Evolutionary conservation across 108 stramenopile species (phyloP).

Genomic region (Stephanodiscus minutulus): DNA sequence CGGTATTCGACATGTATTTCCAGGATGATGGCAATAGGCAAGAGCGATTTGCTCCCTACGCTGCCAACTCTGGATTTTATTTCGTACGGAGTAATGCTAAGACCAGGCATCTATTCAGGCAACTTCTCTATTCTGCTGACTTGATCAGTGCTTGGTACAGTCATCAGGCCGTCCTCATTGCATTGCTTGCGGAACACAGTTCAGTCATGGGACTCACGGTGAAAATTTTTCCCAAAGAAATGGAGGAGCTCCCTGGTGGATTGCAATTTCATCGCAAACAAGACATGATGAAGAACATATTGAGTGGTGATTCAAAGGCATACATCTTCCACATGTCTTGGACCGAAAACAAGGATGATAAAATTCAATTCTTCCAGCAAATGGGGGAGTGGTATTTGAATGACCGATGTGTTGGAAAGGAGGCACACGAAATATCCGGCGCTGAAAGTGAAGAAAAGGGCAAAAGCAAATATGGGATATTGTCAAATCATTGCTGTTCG

Average conservation of each 20-base stretch:
- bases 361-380: constrained; percentile 72
- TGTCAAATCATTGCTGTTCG: constrained; percentile 61
- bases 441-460: neutral
- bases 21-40: constrained; percentile 54
- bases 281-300: constrained; percentile 50
- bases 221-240: constrained; percentile 65
- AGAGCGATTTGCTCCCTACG: constrained; percentile 65
- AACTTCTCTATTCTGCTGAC: constrained; percentile 60
- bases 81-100: constrained; percentile 66
- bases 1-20: constrained; percentile 46
- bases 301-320: constrained; percentile 34
- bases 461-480: constrained; percentile 8
- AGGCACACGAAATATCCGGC: constrained; percentile 17
- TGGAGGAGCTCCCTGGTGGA: constrained; percentile 59
- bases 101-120: constrained; percentile 64
- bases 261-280: constrained; percentile 51
- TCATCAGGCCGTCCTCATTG: constrained; percentile 75
- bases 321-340: constrained; percentile 78
- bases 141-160: constrained; percentile 54
- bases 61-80: constrained; percentile 85
- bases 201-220: constrained; percentile 70
- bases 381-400: constrained; percentile 78
- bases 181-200: constrained; percentile 68
- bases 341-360: constrained; percentile 85
- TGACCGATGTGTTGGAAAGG: constrained; percentile 56